These are phyloP conservation scores for Vigna mungo DNA, from an alignment of 306 rosid genomes.

Conservation along the genomic window DNA sequence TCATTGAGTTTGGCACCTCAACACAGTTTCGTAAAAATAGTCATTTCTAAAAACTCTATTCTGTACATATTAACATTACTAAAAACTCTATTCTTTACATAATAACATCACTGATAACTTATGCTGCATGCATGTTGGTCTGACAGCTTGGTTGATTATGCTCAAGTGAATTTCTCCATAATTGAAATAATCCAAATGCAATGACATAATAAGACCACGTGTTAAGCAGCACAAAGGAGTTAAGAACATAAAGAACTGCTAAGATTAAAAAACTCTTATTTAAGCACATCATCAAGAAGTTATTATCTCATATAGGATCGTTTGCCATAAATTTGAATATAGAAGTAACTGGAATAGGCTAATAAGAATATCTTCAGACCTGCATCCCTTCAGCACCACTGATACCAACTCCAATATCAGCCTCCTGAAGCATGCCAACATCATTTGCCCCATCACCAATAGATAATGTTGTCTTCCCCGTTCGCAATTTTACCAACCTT, in stretches of 20 bases:
- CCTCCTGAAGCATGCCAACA: constrained; percentile 96
- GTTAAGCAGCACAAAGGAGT: constrained; percentile 3
- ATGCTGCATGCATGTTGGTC: background rate
- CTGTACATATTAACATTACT: background rate
- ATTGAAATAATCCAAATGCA: background rate
- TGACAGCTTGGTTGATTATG: background rate
- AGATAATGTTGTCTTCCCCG: constrained; percentile 74
- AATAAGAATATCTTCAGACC: constrained; percentile 46
- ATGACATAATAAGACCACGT: background rate
- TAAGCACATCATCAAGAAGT: background rate
- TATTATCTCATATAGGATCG: background rate
- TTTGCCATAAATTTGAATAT: background rate
- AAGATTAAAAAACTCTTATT: background rate
- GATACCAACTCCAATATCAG: constrained; percentile 94
- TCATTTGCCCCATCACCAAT: constrained; percentile 98
- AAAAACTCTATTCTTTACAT: background rate
- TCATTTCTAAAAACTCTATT: background rate
- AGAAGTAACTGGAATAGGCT: background rate
- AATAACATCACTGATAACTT: background rate
- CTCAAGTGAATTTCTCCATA: constrained; percentile 10
- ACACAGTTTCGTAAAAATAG: background rate
- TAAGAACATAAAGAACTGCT: background rate
- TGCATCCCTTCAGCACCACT: constrained; percentile 97
- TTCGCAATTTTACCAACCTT: constrained; percentile 71
- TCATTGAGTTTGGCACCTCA: background rate